Evolutionary conservation across 169 alveolate genomes (phyloP).

Genomic region (Plasmodium billcollinsi): DNA sequence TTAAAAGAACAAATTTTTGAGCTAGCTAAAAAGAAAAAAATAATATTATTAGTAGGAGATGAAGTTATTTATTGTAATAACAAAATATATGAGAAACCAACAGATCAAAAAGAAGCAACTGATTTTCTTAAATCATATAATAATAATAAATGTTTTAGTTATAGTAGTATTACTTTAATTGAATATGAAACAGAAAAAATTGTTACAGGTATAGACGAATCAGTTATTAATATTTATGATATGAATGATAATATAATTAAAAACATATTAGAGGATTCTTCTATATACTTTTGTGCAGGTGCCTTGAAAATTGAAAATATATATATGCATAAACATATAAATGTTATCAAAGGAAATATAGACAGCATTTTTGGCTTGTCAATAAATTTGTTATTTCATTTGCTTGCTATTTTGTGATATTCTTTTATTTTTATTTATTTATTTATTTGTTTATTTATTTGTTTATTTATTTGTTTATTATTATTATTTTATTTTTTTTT

Average conservation of each 20-base stretch:
- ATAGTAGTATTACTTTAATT: conserved; percentile 53
- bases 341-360: conserved; percentile 52
- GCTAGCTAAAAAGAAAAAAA: conserved; percentile 30
- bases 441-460: neutral
- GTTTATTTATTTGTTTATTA: neutral
- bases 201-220: conserved; percentile 66
- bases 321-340: conserved; percentile 37
- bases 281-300: conserved; percentile 70
- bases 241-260: conserved; percentile 36
- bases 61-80: conserved; percentile 68
- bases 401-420: conserved; percentile 32
- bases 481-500: conserved; percentile 7
- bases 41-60: conserved; percentile 55
- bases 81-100: conserved; percentile 65
- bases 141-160: conserved; percentile 41
- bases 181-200: conserved; percentile 35
- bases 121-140: conserved; percentile 63
- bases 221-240: conserved; percentile 20
- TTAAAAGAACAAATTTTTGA: conserved; percentile 13
- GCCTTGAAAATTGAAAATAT: conserved; percentile 68
- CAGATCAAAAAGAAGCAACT: conserved; percentile 49
- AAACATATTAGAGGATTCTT: conserved; percentile 23
- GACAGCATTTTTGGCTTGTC: conserved; percentile 74
- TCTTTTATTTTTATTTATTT: neutral
- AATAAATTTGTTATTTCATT: conserved; percentile 41